These are phyloP conservation scores for Candolleomyces aberdarensis DNA, from an alignment of 768 basidiomycete genomes.

Conservation along the genomic window DNA sequence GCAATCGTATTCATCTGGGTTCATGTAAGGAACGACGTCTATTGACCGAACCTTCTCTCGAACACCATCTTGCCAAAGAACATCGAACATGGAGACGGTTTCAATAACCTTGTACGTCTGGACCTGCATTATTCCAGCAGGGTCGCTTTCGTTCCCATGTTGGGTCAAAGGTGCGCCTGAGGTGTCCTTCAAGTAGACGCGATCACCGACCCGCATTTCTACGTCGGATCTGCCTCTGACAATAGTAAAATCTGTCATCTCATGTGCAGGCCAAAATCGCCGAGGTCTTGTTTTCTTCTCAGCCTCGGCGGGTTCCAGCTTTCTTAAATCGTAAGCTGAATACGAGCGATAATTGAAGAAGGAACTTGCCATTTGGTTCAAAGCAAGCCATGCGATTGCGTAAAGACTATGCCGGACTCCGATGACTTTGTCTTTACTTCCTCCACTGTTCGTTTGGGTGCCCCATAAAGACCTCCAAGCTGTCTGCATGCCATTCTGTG, in stretches of 20 bases:
- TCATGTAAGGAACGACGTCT: slow-evolving; percentile 76
- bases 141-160: slow-evolving; percentile 54
- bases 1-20: slow-evolving; percentile 90
- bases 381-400: slow-evolving; percentile 81
- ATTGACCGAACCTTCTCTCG: slow-evolving; percentile 58
- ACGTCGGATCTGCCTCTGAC: slow-evolving; percentile 57
- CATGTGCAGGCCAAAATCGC: slow-evolving; percentile 69
- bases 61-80: slow-evolving; percentile 89
- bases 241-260: slow-evolving; percentile 61
- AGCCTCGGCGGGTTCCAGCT: slow-evolving; percentile 64
- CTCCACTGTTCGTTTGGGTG: slow-evolving; percentile 30
- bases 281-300: slow-evolving; percentile 61
- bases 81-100: slow-evolving; percentile 62
- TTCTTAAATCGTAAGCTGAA: slow-evolving; percentile 6
- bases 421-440: slow-evolving; percentile 57
- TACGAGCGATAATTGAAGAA: background rate
- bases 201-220: slow-evolving; percentile 72
- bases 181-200: slow-evolving; percentile 55
- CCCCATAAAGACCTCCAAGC: slow-evolving; percentile 41
- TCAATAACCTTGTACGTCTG: slow-evolving; percentile 63
- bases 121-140: slow-evolving; percentile 46
- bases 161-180: slow-evolving; percentile 48
- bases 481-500: slow-evolving; percentile 36
- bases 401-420: slow-evolving; percentile 74
- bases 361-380: slow-evolving; percentile 74